Evolutionary conservation across 805 yeast genomes (phyloP), one percentile per base, ranked within the genome.

Genomic region (Candida coquimbonensis): DNA sequence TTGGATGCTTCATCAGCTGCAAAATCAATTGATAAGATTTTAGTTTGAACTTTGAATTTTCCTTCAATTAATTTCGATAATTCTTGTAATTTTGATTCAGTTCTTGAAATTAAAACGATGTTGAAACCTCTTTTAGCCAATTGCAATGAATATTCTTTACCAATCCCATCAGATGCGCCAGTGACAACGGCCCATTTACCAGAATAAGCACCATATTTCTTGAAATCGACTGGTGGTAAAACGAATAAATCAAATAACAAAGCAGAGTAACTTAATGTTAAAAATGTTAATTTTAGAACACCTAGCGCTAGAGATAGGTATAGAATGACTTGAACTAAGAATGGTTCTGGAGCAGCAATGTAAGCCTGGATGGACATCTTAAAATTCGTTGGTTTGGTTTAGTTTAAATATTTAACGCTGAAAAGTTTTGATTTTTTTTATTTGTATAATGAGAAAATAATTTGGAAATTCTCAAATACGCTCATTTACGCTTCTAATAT

Each of bases 111-210:
- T 53, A 93, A 73, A 12, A 87, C 81, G 40, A 93, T 64, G 55
- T 89, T 90, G 64, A 90, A 83, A 2, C 96, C 96, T 53, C 76
- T 80, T 44, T 74, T 65, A 12, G 98, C 99, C 65, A 93, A 74
- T 67, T 91, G 98, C 25, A 67, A 60, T 2, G 96, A 82, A 61
- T 78, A 93, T 64, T 93, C 96, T 62, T 90, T 88, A 47, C 99
- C 99, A 59, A 93, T 84, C 33, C 99, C 99, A 63, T 93, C 98
- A 40, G 97, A 87, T 4, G 97, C 95, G 48, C 99, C 99, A 7
- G 99, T 93, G 16, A 93, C 77, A 31, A 93, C 85, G n/a, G 97
- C 96, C 91, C 96, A 93, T 36, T 77, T 72, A 26, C 83, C 84
- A 13, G 53, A 42, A 49, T 72, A 70, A 26, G 91, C 83, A n/a